Evolutionary conservation across 78 protist species (phyloP), one percentile per base, ranked within the genome.

Genomic region (Cavenderia fasciculata): DNA sequence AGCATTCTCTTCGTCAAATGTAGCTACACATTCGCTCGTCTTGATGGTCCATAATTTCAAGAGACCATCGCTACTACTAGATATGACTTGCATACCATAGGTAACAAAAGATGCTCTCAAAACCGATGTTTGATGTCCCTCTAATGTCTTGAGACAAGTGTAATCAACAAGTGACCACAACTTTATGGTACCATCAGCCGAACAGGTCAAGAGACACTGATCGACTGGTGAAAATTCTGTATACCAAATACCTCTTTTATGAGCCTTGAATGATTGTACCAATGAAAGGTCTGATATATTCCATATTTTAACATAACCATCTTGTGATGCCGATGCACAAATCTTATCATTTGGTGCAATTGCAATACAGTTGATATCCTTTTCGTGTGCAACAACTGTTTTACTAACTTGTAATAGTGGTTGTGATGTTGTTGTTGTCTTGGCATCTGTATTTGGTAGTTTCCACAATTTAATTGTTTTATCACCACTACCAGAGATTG

Each of bases 281-380:
- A 23, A 69, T 1, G 29, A 27, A 1, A 94, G 36, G 38, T 75
- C 85, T 29, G 29, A 8, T 25, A 72, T 52, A 68, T 33, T 56
- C 97, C 96, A 94, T n/a, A 94, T 25, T 70, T 96, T 96, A 19
- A 87, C 85, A 36, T 78, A 79, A 29, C 75, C 41, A 75, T 97
- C 98, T 57, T 95, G 98, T 49, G 98, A 97, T 4, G 85, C 97
- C 8, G 97, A 77, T 38, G 97, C 98, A 63, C 95, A 36, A 25
- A 97, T n/a, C 73, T 59, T 61, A 61, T 96, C 98, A 57, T 97
- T 96, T n/a, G 98, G 98, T 36, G 99, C 78, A 21, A 98, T 85
- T 1, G 96, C 91, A 29, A 97, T 27, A 19, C 94, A 18, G 93
- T 97, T 97, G 54, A 98, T 89, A 86, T 96, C 99, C 82, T 96